Conservation (phyloP, 257 asterid species). For the Hygrophila difformis region DNA sequence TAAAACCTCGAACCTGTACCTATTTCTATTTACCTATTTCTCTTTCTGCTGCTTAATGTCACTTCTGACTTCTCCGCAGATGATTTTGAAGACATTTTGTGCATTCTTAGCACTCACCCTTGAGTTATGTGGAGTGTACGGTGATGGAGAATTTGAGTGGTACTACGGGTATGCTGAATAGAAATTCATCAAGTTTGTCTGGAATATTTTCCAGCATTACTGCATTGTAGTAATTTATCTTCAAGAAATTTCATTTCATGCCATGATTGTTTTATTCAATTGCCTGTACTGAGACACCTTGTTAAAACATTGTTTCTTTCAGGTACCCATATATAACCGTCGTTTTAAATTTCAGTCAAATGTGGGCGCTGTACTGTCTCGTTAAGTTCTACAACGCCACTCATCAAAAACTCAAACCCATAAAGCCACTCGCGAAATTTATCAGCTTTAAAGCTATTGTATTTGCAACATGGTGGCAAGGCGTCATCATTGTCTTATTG, state of each 20-base stretch:
- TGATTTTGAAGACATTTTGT: conserved; percentile 85
- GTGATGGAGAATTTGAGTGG: conserved; percentile 94
- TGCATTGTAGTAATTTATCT: not conserved
- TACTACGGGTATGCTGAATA: conserved; percentile 56
- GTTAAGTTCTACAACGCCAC: conserved; percentile 84
- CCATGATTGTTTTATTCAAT: too few relatives aligned
- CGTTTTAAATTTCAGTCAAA: conserved; percentile 84
- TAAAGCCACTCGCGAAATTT: conserved; percentile 93
- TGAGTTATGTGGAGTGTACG: conserved; percentile 79
- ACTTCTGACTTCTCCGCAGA: conserved; percentile 31
- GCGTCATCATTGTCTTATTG: conserved; percentile 75
- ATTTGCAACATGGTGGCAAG: conserved; percentile 99
- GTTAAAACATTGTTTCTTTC: conserved; percentile 15
- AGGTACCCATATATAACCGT: conserved; percentile 86
- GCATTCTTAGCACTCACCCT: conserved; percentile 71
- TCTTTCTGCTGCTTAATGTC: not conserved
- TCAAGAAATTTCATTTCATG: too few relatives aligned
- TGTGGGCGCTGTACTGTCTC: conserved; percentile 93
- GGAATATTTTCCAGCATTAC: too few relatives aligned
- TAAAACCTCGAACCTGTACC: conserved; percentile 17
- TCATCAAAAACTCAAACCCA: conserved; percentile 53
- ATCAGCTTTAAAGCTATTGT: conserved; percentile 96
- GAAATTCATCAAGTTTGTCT: not conserved
- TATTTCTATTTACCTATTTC: too few relatives aligned
- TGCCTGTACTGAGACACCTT: not conserved